Conservation (phyloP, 2,329 filamentous ascomycete genomes). For the Epichloe uncinata region DNA sequence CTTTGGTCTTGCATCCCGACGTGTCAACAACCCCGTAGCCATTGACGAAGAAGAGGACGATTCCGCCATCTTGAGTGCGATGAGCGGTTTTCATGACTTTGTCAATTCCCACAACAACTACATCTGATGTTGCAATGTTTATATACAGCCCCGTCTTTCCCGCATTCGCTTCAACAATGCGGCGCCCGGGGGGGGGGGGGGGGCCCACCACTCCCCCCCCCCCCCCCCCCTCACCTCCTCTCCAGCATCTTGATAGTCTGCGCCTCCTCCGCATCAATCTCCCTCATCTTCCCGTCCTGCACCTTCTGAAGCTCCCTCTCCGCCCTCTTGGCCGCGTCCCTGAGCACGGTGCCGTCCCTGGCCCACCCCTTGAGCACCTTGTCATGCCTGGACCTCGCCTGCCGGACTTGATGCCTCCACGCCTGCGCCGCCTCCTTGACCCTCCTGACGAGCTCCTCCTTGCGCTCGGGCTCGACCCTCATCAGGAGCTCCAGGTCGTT, state of each 20-base stretch:
- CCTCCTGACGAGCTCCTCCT: conserved; percentile 30
- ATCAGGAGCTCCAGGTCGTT: conserved; percentile 46
- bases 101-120: no score
- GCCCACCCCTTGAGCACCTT: conserved; percentile 36
- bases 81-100: no score
- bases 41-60: no score
- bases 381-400: conserved; percentile 32
- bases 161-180: neutral
- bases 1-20: no score
- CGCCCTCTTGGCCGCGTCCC: conserved; percentile 36
- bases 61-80: no score
- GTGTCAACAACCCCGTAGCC: no score
- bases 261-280: conserved; percentile 37
- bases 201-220: no score
- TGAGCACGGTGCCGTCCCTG: conserved; percentile 28
- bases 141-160: no score
- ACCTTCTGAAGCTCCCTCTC: conserved; percentile 34
- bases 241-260: conserved; percentile 29
- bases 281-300: conserved; percentile 40
- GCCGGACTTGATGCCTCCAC: conserved; percentile 37
- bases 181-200: no score
- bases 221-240: conserved; percentile 10
- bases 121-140: no score
- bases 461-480: conserved; percentile 37
- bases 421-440: conserved; percentile 33